Evolutionary conservation across 2,329 filamentous ascomycete species (phyloP).

Genomic region (Alternaria metachromatica): DNA sequence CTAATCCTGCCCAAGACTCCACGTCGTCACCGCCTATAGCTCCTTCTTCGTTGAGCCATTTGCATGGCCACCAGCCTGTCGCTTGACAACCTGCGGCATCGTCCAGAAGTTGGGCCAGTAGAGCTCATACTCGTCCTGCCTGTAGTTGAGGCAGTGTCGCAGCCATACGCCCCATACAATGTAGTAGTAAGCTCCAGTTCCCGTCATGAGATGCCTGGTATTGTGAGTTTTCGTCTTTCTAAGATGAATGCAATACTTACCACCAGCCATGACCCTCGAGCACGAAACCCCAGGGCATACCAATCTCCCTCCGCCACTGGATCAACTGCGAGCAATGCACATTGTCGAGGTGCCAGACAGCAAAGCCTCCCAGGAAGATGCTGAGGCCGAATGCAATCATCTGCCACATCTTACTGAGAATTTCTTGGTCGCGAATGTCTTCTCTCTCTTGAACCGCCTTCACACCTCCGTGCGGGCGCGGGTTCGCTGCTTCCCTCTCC

Average conservation of each 20-base stretch:
- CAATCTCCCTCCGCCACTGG: conserved; percentile 69
- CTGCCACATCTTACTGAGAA: conserved; percentile 74
- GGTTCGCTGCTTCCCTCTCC: conserved; percentile 48
- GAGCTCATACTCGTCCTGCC: conserved; percentile 73
- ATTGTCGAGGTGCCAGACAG: conserved; percentile 81
- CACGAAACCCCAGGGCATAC: conserved; percentile 80
- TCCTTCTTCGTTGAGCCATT: conserved; percentile 45
- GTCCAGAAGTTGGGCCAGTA: conserved; percentile 69
- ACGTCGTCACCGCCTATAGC: conserved; percentile 12
- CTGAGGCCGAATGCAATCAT: conserved; percentile 73
- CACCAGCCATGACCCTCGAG: conserved; percentile 78
- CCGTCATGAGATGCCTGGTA: conserved; percentile 77
- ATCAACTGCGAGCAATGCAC: conserved; percentile 72
- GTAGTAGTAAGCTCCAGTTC: conserved; percentile 82
- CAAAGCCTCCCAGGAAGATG: conserved; percentile 77
- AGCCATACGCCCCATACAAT: conserved; percentile 86
- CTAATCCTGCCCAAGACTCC: neutral
- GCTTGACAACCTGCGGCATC: conserved; percentile 59
- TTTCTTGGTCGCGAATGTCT: conserved; percentile 63
- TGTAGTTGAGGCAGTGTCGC: conserved; percentile 74
- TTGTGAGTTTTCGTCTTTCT: conserved; percentile 12
- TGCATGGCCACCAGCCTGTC: conserved; percentile 15
- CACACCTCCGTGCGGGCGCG: conserved; percentile 35
- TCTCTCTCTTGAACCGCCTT: conserved; percentile 53
- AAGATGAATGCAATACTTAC: conserved; percentile 51